phyloP scores from a whole-genome alignment of 116 monocot genomes.

The Zostera marina region DNA sequence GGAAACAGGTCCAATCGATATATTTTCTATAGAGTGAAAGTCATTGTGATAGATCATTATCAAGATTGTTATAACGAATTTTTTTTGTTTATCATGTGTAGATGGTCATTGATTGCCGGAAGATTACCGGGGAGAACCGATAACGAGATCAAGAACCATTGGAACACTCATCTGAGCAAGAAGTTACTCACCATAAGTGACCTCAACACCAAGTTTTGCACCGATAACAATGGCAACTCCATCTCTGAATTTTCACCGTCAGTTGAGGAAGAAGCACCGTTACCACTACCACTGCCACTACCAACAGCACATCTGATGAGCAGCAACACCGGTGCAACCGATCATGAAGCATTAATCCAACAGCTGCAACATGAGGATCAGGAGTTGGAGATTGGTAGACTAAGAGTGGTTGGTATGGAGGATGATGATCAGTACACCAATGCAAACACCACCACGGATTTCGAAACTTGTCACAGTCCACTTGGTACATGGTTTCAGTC shows the following conservation, averaged over 20 bases:
- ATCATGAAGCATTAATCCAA: too few species aligned
- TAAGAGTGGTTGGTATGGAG: not conserved
- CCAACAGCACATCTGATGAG: too few species aligned
- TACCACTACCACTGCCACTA: not conserved
- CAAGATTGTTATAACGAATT: too few species aligned
- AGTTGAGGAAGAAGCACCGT: not conserved
- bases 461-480: constrained; percentile 2
- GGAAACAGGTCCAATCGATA: constrained; percentile 31
- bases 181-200: not conserved
- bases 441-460: not conserved
- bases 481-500: not conserved
- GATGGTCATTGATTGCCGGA: constrained; percentile 7
- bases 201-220: not conserved
- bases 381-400: not conserved
- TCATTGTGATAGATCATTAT: not conserved
- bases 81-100: not conserved
- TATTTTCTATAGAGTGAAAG: not conserved
- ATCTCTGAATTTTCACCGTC: not conserved
- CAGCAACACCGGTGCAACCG: too few species aligned
- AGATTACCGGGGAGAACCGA: constrained; percentile 5
- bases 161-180: constrained; percentile 10
- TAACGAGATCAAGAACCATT: constrained; percentile 4
- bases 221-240: not conserved
- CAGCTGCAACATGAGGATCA: not conserved
- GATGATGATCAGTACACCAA: not conserved